Evolutionary conservation across 176 grass and related monocot genomes (phyloP).

Genomic region (Oryza brachyantha): DNA sequence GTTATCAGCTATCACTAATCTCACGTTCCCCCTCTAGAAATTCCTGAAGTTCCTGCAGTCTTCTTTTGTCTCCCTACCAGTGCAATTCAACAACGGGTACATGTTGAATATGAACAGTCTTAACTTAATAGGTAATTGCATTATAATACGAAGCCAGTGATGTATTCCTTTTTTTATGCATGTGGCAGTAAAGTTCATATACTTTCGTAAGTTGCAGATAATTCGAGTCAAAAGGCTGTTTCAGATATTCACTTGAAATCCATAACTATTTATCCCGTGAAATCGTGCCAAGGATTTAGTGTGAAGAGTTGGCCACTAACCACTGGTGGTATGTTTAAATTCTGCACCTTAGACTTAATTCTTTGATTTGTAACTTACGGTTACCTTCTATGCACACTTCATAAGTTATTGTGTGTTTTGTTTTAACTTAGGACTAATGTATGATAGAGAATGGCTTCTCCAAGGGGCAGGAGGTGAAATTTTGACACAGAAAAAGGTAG

Average conservation of each 20-base stretch:
- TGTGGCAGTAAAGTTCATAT: conserved; percentile 15
- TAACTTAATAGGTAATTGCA: conserved; percentile 56
- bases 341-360: not conserved
- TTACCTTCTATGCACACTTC: not conserved
- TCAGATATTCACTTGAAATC: conserved; percentile 57
- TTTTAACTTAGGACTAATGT: conserved; percentile 64
- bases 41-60: conserved; percentile 67
- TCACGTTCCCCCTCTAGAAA: conserved; percentile 41
- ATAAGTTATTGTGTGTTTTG: not conserved
- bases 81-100: conserved; percentile 29
- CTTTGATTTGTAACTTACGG: not conserved
- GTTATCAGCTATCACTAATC: conserved; percentile 2
- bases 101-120: conserved; percentile 34
- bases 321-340: conserved; percentile 60
- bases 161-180: conserved; percentile 16
- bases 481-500: conserved; percentile 91
- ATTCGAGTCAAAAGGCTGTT: conserved; percentile 13
- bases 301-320: conserved; percentile 66
- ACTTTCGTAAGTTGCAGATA: conserved; percentile 43
- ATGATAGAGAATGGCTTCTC: conserved; percentile 98
- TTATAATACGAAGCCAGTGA: not conserved
- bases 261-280: conserved; percentile 92
- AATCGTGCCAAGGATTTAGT: conserved; percentile 87
- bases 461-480: conserved; percentile 76
- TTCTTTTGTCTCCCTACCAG: conserved; percentile 62